Evolutionary conservation across 2,329 filamentous ascomycete genomes (phyloP).

Genomic region (Rutstroemia sp.): DNA sequence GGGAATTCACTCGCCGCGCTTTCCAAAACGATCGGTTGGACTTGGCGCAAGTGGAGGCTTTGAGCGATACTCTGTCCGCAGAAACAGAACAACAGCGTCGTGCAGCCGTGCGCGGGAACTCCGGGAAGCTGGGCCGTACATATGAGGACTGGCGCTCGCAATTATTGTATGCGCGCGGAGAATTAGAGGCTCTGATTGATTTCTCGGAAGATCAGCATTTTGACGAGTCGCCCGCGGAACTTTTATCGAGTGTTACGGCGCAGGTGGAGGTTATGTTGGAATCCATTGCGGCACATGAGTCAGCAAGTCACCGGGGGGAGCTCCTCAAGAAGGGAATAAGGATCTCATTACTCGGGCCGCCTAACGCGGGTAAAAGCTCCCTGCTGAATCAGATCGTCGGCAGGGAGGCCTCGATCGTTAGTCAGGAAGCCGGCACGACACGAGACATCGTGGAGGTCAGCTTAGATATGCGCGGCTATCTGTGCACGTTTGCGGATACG

Average conservation of each 20-base stretch:
- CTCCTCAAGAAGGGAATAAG: conserved; percentile 78
- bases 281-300: conserved; percentile 61
- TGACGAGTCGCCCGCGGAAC: conserved; percentile 70
- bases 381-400: conserved; percentile 86
- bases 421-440: conserved; percentile 85
- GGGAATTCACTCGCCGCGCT: conserved; percentile 89
- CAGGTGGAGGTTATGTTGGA: conserved; percentile 55
- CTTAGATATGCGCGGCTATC: conserved; percentile 81
- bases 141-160: conserved; percentile 79
- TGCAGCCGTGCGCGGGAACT: conserved; percentile 72
- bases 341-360: conserved; percentile 80
- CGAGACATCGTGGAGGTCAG: conserved; percentile 89
- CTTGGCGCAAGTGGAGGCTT: conserved; percentile 70
- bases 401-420: conserved; percentile 91
- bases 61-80: conserved; percentile 55
- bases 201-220: conserved; percentile 98
- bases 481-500: conserved; percentile 92
- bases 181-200: conserved; percentile 92
- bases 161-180: conserved; percentile 74
- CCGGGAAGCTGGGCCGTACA: conserved; percentile 58
- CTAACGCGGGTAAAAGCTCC: conserved; percentile 93
- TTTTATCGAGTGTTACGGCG: conserved; percentile 60
- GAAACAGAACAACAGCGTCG: conserved; percentile 91
- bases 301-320: conserved; percentile 75
- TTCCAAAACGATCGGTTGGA: conserved; percentile 83